Conservation (phyloP, 768 basidiomycete species). For the Xerocomellus intermedius region DNA sequence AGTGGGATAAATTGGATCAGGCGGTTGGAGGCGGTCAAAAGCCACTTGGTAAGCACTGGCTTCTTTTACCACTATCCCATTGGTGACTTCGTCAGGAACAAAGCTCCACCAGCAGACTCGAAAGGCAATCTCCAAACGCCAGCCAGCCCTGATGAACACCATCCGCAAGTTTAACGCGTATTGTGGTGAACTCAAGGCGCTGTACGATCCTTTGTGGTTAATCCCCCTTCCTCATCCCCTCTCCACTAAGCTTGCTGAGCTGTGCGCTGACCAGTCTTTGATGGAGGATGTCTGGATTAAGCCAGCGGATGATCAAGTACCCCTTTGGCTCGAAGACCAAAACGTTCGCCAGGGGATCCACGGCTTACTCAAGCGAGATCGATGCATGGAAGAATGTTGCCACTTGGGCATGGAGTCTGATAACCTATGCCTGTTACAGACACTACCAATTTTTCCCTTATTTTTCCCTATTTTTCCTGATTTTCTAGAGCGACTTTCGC, state of each 20-base stretch:
- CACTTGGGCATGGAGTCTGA: too few species aligned
- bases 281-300: background rate
- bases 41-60: background rate
- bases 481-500: too few species aligned
- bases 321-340: background rate
- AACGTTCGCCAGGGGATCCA: background rate
- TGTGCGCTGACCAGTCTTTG: background rate
- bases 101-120: background rate
- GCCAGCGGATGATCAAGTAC: accelerated
- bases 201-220: background rate
- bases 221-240: background rate
- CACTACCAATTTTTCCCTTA: too few species aligned
- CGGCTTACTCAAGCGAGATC: background rate
- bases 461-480: too few species aligned
- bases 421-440: too few species aligned
- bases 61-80: background rate
- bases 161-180: background rate
- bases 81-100: background rate
- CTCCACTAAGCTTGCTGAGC: background rate
- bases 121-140: background rate
- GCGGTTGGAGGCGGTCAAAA: background rate
- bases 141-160: background rate
- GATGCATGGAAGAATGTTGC: too few species aligned
- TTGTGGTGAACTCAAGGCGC: background rate
- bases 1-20: conserved; percentile 2